A percentile compares a stretch with the other conserved stretches of the same genome.
These are phyloP conservation scores for Aureoboletus auriporus DNA, from an alignment of 768 basidiomycete species.

Conservation along the genomic window DNA sequence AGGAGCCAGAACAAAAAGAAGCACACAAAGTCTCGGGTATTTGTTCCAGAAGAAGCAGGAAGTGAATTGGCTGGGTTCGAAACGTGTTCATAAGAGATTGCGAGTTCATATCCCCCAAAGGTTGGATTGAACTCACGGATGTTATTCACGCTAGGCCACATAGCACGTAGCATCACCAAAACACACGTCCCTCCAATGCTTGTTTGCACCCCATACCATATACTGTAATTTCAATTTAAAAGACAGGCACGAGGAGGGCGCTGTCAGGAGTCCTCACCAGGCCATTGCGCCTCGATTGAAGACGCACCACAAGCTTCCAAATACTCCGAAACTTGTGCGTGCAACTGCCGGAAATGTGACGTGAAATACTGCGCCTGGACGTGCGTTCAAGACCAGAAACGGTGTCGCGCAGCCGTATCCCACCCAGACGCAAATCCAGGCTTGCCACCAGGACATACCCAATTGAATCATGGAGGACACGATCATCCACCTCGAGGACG, in stretches of 20 bases:
- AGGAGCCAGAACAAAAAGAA: slow-evolving; percentile 89
- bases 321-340: slow-evolving; percentile 74
- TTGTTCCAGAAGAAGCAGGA: slow-evolving; percentile 71
- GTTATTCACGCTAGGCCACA: slow-evolving; percentile 70
- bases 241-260: slow-evolving; percentile 13
- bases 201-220: slow-evolving; percentile 78
- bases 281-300: slow-evolving; percentile 74
- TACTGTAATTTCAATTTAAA: slow-evolving; percentile 33
- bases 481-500: slow-evolving; percentile 61
- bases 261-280: slow-evolving; percentile 44
- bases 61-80: slow-evolving; percentile 55
- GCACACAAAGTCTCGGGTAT: slow-evolving; percentile 68
- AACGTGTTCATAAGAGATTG: slow-evolving; percentile 2
- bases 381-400: slow-evolving; percentile 74
- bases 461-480: slow-evolving; percentile 70
- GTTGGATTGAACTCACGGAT: slow-evolving; percentile 45
- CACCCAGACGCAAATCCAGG: slow-evolving; percentile 77
- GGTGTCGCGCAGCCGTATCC: slow-evolving; percentile 57
- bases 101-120: not conserved
- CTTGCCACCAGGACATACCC: slow-evolving; percentile 80
- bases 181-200: slow-evolving; percentile 82
- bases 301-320: slow-evolving; percentile 75
- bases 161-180: slow-evolving; percentile 66
- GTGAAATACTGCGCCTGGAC: slow-evolving; percentile 74
- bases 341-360: slow-evolving; percentile 74